These are phyloP conservation scores for Microdochium bolleyi DNA, from an alignment of 2,329 filamentous ascomycete species.

Conservation along the genomic window DNA sequence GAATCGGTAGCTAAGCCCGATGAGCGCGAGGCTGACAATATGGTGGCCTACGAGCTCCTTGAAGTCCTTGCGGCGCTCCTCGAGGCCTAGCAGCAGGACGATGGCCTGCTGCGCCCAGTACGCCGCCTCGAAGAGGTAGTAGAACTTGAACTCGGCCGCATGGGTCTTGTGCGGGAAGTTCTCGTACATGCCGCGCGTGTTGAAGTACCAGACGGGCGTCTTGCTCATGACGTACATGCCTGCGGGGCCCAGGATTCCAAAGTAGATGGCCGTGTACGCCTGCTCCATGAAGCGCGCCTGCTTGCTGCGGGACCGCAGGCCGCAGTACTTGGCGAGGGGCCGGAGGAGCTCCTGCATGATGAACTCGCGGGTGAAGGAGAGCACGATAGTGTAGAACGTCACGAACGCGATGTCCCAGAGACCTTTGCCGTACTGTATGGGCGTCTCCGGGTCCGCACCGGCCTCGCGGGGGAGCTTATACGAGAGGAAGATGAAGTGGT, in stretches of 20 bases:
- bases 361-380: slow-evolving; percentile 92
- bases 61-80: slow-evolving; percentile 93
- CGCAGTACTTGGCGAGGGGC: slow-evolving; percentile 62
- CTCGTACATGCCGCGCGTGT: slow-evolving; percentile 85
- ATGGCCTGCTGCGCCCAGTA: slow-evolving; percentile 96
- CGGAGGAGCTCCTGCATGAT: slow-evolving; percentile 86
- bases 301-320: slow-evolving; percentile 67
- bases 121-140: slow-evolving; percentile 88
- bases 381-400: slow-evolving; percentile 77
- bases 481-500: slow-evolving; percentile 81
- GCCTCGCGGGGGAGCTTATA: slow-evolving; percentile 60
- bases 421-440: slow-evolving; percentile 81
- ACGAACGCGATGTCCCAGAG: slow-evolving; percentile 80
- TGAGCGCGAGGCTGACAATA: slow-evolving; percentile 78
- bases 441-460: slow-evolving; percentile 28
- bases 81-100: slow-evolving; percentile 76
- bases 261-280: slow-evolving; percentile 89
- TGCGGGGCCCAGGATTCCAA: slow-evolving; percentile 70
- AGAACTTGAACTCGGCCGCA: slow-evolving; percentile 80
- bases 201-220: slow-evolving; percentile 95
- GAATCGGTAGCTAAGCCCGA: slow-evolving; percentile 84
- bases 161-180: slow-evolving; percentile 77
- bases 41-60: slow-evolving; percentile 89
- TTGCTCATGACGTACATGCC: slow-evolving; percentile 86
- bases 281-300: slow-evolving; percentile 94